These are phyloP conservation scores for Abrus precatorius DNA, from an alignment of 306 rosid species.

Conservation along the genomic window DNA sequence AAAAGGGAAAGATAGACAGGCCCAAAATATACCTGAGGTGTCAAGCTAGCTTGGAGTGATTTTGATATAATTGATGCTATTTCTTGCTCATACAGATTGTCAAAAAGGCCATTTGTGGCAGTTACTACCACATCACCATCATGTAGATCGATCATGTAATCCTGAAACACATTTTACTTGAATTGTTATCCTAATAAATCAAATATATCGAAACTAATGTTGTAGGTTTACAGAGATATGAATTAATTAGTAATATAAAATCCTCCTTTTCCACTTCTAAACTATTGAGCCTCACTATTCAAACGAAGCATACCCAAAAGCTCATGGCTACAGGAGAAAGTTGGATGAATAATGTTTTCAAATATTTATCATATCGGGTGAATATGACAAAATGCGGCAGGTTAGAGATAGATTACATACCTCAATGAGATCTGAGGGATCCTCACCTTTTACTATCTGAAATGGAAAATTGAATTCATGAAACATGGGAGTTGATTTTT, in stretches of 20 bases:
- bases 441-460: constrained; percentile 59
- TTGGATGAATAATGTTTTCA: neutral
- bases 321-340: constrained; percentile 19
- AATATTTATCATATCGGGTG: constrained; percentile 26
- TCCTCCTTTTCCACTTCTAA: constrained; percentile 1
- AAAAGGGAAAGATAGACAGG: neutral
- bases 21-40: constrained; percentile 65
- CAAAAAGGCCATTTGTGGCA: constrained; percentile 85
- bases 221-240: neutral
- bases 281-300: constrained; percentile 23
- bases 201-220: constrained; percentile 21
- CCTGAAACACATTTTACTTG: constrained; percentile 54
- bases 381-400: neutral
- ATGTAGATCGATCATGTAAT: constrained; percentile 60
- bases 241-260: constrained; percentile 1
- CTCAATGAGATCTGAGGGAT: constrained; percentile 68
- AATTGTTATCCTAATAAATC: constrained; percentile 24
- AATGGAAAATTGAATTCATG: constrained; percentile 75
- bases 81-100: constrained; percentile 85
- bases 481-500: constrained; percentile 65
- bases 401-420: constrained; percentile 52
- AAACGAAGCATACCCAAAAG: constrained; percentile 20
- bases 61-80: constrained; percentile 62
- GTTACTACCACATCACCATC: constrained; percentile 75
- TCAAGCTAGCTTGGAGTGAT: constrained; percentile 57